Base-by-base conservation (phyloP, 129 eudicot species). In the Flaveria ramosissima region DNA sequence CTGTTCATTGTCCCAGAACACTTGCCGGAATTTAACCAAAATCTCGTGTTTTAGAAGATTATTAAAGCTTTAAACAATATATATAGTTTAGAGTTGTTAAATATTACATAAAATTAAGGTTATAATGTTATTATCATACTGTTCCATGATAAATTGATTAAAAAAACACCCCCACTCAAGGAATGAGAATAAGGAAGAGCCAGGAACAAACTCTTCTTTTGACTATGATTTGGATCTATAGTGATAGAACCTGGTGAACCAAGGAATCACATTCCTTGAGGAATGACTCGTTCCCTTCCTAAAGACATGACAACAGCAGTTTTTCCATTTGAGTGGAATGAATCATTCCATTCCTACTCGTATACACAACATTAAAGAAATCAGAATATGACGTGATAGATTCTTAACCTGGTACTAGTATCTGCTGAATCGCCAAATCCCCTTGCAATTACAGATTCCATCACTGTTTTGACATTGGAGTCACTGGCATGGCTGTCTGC, bases 401-500 rank as follows among this genome's bases (percentile, higher is more conserved):
- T 64, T 59, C 53, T 73, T 74, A 71, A 94, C 97, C 91, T 78
- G 71, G 83, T 77, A 87, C 50, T 46, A 63, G 81, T 52, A 59
- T 89, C 97, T 59, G 87, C 89, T 68, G 81, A 73, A 83, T 84
- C 76, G 51, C 89, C 90, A 66, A 77, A 86, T 71, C 80, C 64
- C 85, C 89, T 83, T 43, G 87, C 71, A 9, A 48, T 73, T 75
- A 91, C 84, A 61, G 84, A 73, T 42, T 80, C 83, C 96, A 91
- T 87, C 32, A 72, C 85, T 65, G 74, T 42, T 72, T 68, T 16
- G 63, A 86, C 75, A 62, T 85, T 82, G 73, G 88, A 78, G 81
- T 89, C 90, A 71, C 75, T 70, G 55, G 88, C 90, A 51, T 15
- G 84, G 75, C 81, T 90, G 86, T 94, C 99, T 71, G 85, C 88